Percentiles rank a stretch among this genome's conserved stretches.
These are phyloP conservation scores for Ochetophila trinervis DNA, from an alignment of 306 rosid genomes.

Conservation along the genomic window DNA sequence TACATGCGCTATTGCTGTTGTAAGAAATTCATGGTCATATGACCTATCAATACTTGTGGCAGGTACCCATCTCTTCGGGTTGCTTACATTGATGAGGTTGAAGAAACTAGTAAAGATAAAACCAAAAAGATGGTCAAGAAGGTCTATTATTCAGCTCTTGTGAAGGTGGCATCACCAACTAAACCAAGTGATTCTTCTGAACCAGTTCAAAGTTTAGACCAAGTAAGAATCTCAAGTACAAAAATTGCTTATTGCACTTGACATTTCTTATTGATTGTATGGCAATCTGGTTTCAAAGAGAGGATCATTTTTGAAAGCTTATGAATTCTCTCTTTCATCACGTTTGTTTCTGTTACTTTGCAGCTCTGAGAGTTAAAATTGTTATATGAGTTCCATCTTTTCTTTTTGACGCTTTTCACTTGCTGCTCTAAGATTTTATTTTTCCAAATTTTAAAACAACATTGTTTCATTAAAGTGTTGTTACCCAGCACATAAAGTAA, in stretches of 20 bases:
- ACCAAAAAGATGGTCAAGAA: slow-evolving; percentile 55
- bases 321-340: not conserved
- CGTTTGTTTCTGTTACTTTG: not conserved
- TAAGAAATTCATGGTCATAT: slow-evolving; percentile 18
- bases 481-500: too few species aligned
- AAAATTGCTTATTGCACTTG: too few species aligned
- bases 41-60: slow-evolving; percentile 23
- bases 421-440: too few species aligned
- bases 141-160: slow-evolving; percentile 85
- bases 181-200: slow-evolving; percentile 77
- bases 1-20: slow-evolving; percentile 10
- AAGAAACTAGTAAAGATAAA: slow-evolving; percentile 61
- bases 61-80: slow-evolving; percentile 95
- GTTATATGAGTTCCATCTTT: not conserved
- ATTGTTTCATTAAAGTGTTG: too few species aligned
- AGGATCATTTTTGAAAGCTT: too few species aligned
- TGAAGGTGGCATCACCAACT: slow-evolving; percentile 74
- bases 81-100: slow-evolving; percentile 95
- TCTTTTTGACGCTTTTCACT: too few species aligned
- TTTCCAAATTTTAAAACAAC: too few species aligned
- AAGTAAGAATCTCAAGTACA: slow-evolving; percentile 42
- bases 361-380: not conserved
- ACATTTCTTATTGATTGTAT: too few species aligned
- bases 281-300: too few species aligned
- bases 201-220: slow-evolving; percentile 69